phyloP scores from a whole-genome alignment of 2,329 filamentous ascomycete species.

The Basipetospora sp. region DNA sequence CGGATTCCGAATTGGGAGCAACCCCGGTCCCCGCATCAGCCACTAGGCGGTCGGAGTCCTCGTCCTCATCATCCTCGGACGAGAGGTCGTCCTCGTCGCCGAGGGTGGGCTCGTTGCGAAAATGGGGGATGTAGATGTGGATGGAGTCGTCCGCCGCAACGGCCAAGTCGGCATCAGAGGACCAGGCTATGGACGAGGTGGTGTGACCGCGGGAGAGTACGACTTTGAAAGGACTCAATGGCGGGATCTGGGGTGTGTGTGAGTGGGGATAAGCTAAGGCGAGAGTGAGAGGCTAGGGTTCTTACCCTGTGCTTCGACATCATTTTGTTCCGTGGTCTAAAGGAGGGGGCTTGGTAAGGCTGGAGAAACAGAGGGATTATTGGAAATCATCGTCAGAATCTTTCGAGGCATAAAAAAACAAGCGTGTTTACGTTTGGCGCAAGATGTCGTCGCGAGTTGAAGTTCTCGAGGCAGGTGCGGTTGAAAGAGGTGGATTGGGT shows the following conservation, averaged over 20 bases:
- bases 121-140: constrained; percentile 34
- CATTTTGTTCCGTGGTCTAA: too few species aligned
- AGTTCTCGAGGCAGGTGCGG: too few species aligned
- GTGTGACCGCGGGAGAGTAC: constrained; percentile 28
- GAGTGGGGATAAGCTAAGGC: constrained; percentile 8
- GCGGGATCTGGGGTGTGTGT: constrained; percentile 23
- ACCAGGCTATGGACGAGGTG: constrained; percentile 33
- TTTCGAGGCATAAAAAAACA: too few species aligned
- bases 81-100: constrained; percentile 3
- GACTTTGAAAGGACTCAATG: constrained; percentile 31
- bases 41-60: not conserved
- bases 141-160: constrained; percentile 42
- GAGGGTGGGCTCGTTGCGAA: constrained; percentile 2
- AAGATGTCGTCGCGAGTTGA: too few species aligned
- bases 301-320: not conserved
- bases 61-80: not conserved
- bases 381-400: too few species aligned
- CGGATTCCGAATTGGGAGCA: not conserved
- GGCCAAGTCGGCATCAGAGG: constrained; percentile 42
- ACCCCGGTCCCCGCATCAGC: not conserved
- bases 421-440: too few species aligned
- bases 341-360: too few species aligned
- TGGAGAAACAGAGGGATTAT: too few species aligned
- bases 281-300: constrained; percentile 11
- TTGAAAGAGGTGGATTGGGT: too few species aligned